Evolutionary conservation across 495 filamentous ascomycete genomes (phyloP).

Genomic region (Talaromyces thailandensis): DNA sequence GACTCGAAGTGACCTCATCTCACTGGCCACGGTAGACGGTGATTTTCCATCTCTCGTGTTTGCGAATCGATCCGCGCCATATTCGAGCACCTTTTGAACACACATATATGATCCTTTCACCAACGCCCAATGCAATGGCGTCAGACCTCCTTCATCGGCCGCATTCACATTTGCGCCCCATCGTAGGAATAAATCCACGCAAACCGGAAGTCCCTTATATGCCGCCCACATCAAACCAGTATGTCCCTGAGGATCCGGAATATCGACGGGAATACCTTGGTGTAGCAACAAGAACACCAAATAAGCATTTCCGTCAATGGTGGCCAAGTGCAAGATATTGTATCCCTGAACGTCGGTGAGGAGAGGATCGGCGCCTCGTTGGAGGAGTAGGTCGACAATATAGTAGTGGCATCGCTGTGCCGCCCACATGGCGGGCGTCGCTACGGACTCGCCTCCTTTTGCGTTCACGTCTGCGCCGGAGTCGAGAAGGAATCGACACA

Average conservation of each 20-base stretch:
- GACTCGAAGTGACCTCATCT: slow-evolving; percentile 75
- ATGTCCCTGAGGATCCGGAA: slow-evolving; percentile 78
- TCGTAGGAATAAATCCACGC: slow-evolving; percentile 84
- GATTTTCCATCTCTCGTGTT: slow-evolving; percentile 82
- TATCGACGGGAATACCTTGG: slow-evolving; percentile 88
- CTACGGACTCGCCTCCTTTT: slow-evolving; percentile 86
- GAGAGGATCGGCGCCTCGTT: slow-evolving; percentile 81
- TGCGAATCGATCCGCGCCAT: slow-evolving; percentile 84
- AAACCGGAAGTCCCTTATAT: slow-evolving; percentile 87
- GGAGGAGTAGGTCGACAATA: slow-evolving; percentile 68
- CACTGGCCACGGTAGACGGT: slow-evolving; percentile 70
- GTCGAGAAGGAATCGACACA: slow-evolving; percentile 91
- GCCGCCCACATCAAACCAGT: slow-evolving; percentile 97
- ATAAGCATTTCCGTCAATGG: slow-evolving; percentile 94
- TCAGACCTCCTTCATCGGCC: slow-evolving; percentile 83
- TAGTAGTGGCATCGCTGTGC: slow-evolving; percentile 91
- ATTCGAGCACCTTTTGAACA: slow-evolving; percentile 87
- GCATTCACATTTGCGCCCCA: slow-evolving; percentile 94
- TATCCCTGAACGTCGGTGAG: slow-evolving; percentile 89
- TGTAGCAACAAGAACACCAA: slow-evolving; percentile 81
- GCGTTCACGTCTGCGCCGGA: slow-evolving; percentile 86
- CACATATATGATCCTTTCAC: slow-evolving; percentile 82
- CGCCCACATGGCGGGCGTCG: slow-evolving; percentile 94
- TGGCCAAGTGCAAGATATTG: slow-evolving; percentile 93
- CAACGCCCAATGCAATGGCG: slow-evolving; percentile 91